Conservation (phyloP, 2,329 filamentous ascomycete genomes). For the Colletotrichum sp. region DNA sequence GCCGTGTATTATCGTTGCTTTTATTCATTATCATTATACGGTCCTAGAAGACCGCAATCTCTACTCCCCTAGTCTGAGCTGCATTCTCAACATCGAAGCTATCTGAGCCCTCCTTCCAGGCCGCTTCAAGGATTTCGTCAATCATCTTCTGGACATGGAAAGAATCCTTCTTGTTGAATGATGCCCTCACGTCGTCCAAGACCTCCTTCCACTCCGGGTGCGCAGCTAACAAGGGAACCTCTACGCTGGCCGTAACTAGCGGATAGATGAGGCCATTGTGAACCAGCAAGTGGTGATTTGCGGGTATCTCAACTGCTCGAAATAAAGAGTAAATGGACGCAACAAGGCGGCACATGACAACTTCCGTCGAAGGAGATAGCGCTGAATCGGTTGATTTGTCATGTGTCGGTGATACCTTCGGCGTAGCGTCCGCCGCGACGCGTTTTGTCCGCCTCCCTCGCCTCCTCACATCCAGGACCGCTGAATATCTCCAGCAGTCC, state of each 20-base stretch:
- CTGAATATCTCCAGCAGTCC: slow-evolving; percentile 30
- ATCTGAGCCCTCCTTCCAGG: slow-evolving; percentile 10
- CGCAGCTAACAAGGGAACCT: slow-evolving; percentile 23
- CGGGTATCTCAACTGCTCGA: slow-evolving; percentile 10
- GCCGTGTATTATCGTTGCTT: not conserved
- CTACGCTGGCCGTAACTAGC: slow-evolving; percentile 27
- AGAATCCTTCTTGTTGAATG: not conserved
- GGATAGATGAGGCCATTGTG: slow-evolving; percentile 31
- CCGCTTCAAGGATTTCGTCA: slow-evolving; percentile 7
- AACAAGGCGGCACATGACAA: slow-evolving; percentile 27
- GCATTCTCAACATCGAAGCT: slow-evolving; percentile 17
- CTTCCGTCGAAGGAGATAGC: slow-evolving; percentile 15
- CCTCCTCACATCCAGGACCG: slow-evolving; percentile 26
- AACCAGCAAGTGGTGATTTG: slow-evolving; percentile 24
- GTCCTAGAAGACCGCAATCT: slow-evolving; percentile 19
- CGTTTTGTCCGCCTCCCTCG: not conserved
- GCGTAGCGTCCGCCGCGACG: not conserved
- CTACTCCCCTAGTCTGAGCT: slow-evolving; percentile 4
- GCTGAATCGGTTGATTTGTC: not conserved
- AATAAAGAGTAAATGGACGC: slow-evolving; percentile 28
- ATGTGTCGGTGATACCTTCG: not conserved
- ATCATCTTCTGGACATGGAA: not conserved
- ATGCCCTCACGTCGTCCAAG: not conserved
- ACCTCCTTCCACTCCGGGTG: slow-evolving; percentile 23
- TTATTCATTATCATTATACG: not conserved